Base-by-base conservation (phyloP, 1,139 yeast species). In the Lodderomyces elongisporus region DNA sequence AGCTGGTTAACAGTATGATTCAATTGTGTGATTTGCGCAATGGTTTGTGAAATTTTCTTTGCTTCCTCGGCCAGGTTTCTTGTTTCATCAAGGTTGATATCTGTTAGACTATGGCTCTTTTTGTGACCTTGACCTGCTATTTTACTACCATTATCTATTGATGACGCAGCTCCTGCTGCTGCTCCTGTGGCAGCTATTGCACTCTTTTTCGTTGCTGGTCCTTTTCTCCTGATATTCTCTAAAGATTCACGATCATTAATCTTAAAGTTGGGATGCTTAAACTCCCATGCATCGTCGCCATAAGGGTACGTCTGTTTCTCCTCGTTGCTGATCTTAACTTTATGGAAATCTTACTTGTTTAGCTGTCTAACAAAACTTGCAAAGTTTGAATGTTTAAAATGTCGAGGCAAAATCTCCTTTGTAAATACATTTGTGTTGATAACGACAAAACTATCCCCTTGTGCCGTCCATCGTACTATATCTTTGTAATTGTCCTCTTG, bases 271-370 rank as follows among this genome's bases (percentile, higher is more conserved):
- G 95, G 95, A 54, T 91, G 97, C 52, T 79, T 79, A 62, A 91
- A 91, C 53, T 89, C 96, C 96, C 97, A 91, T 15, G 91, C 80
- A 52, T 81, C 80, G 40, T 84, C 93, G 25, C 89, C 87, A 47
- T 80, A 82, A 34, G 74, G 73, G 41, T 66, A 64, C 30, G 63
- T 63, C 41, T 61, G 66, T 39, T 67, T 67, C 37, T 74, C 78
- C 46, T 77, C 72, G 65, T 55, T 56, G 75, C 58, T 62, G 44
- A 70, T 71, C 60, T 77, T 81, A 43, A 91, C 94, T 60, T 91
- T 91, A 61, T 91, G 97, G 71, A 94, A 91, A 48, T 93, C 98
- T 52, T 91, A 91, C 67, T 91, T 89, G 66, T 91, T 91, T 48
- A 91, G 66, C 54, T 89, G 97, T 37, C 97, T 75, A 5, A 89